Evolutionary conservation across 148 eudicot species (phyloP).

Genomic region (Talinum fruticosum): DNA sequence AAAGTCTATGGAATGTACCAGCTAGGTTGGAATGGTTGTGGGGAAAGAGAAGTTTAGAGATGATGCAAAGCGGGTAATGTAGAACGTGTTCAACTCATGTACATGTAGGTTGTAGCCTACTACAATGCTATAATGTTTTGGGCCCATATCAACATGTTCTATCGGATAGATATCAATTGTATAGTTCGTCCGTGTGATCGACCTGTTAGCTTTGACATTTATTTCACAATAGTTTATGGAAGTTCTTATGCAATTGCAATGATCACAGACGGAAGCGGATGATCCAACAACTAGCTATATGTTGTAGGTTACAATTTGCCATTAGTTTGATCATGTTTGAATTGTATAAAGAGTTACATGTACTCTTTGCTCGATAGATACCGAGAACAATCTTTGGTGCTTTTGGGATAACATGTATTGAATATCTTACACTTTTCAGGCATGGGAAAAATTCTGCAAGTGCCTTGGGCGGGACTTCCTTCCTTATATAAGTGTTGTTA

Average conservation of each 20-base stretch:
- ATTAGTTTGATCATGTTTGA: not conserved
- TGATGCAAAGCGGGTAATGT: constrained; percentile 43
- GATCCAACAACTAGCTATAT: constrained; percentile 49
- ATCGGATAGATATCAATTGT: not conserved
- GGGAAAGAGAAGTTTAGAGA: constrained; percentile 47
- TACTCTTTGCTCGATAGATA: not conserved
- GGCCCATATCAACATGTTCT: not conserved
- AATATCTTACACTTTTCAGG: constrained; percentile 33
- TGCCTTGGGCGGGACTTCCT: constrained; percentile 48
- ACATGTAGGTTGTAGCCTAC: constrained; percentile 5
- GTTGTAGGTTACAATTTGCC: constrained; percentile 30
- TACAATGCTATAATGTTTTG: not conserved
- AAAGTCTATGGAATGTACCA: constrained; percentile 47
- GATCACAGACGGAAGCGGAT: constrained; percentile 36
- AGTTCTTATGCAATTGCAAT: constrained; percentile 42
- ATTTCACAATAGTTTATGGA: constrained; percentile 37
- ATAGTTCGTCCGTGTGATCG: not conserved
- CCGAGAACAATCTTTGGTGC: not conserved
- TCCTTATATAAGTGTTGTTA: constrained; percentile 45
- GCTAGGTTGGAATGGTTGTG: constrained; percentile 53
- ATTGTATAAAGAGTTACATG: not conserved
- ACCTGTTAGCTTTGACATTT: not conserved
- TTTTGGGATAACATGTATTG: not conserved
- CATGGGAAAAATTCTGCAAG: constrained; percentile 51
- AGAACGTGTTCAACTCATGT: not conserved